These are phyloP conservation scores for Collybia mongolica DNA, from an alignment of 768 basidiomycete species.

Conservation along the genomic window DNA sequence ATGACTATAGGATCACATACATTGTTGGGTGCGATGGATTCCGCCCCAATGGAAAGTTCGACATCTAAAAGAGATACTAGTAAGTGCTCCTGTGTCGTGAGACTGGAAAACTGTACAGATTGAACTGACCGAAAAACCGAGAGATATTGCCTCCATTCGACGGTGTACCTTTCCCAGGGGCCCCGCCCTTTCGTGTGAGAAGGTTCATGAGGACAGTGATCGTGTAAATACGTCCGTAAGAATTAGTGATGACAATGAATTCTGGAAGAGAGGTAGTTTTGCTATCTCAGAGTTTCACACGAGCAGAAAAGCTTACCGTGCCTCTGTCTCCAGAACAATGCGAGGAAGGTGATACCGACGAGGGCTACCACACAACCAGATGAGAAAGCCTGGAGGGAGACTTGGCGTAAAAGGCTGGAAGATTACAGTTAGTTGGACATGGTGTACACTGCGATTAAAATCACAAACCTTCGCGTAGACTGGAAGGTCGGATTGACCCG, in stretches of 20 bases:
- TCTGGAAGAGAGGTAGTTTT: not conserved
- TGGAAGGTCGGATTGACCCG: constrained; percentile 5
- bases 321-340: constrained; percentile 1
- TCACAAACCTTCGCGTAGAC: constrained; percentile 7
- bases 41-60: not conserved
- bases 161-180: not conserved
- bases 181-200: not conserved
- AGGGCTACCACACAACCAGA: constrained; percentile 7
- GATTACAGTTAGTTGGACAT: not conserved
- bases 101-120: not conserved
- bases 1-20: not conserved
- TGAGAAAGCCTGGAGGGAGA: constrained; percentile 5
- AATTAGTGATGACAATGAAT: constrained; percentile 4
- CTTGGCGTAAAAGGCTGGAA: constrained; percentile 9
- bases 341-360: constrained; percentile 4
- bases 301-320: not conserved
- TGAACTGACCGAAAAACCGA: not conserved
- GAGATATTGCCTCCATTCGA: not conserved
- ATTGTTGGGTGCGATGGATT: not conserved
- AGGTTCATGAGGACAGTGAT: constrained; percentile 12
- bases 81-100: no score
- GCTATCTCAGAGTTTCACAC: not conserved
- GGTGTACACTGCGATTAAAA: not conserved
- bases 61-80: not conserved
- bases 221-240: constrained; percentile 13